Evolutionary conservation across 139 green algal genomes (phyloP).

Genomic region (Tetraselmis striata): DNA sequence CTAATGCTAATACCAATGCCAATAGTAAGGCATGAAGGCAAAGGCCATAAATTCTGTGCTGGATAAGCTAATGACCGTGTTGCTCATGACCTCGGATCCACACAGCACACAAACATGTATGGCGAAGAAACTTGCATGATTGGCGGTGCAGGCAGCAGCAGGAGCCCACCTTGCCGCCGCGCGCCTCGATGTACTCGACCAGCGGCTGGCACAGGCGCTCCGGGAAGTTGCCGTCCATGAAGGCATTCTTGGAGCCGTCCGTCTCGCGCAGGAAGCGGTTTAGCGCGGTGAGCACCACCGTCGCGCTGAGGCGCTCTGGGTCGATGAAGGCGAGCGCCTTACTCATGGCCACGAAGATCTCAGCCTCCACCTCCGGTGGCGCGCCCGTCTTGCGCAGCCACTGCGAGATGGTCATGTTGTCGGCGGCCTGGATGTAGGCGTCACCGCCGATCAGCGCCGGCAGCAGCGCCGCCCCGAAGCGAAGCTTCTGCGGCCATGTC

Average conservation of each 20-base stretch:
- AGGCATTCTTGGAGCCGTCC: slow-evolving; percentile 96
- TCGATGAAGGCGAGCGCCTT: slow-evolving; percentile 99
- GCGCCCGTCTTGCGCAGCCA: slow-evolving; percentile 96
- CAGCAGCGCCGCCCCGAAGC: slow-evolving; percentile 88
- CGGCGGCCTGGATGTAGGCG: slow-evolving; percentile 85
- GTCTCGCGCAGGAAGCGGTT: slow-evolving; percentile 74
- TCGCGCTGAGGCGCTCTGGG: slow-evolving; percentile 94
- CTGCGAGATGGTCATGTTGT: slow-evolving; percentile 86
- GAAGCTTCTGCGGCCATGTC: slow-evolving; percentile 93
- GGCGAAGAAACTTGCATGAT: too few species aligned
- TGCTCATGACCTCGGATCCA: too few species aligned
- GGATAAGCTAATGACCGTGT: too few species aligned
- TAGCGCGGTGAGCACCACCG: slow-evolving; percentile 65
- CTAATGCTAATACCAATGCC: too few species aligned
- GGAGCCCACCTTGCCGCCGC: slow-evolving; percentile 76
- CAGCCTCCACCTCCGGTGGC: slow-evolving; percentile 90
- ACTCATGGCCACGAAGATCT: slow-evolving; percentile 99
- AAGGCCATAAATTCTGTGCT: too few species aligned
- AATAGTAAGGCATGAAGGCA: too few species aligned
- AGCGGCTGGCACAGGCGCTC: slow-evolving; percentile 94
- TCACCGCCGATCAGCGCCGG: slow-evolving; percentile 83
- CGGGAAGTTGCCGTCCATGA: slow-evolving; percentile 84
- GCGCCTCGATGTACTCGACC: slow-evolving; percentile 78
- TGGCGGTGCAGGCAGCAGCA: too few species aligned
- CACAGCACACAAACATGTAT: too few species aligned